Percentiles rank a stretch among this genome's conserved stretches.
phyloP scores from a whole-genome alignment of 2,329 filamentous ascomycete genomes.

The Blastomyces parvus region DNA sequence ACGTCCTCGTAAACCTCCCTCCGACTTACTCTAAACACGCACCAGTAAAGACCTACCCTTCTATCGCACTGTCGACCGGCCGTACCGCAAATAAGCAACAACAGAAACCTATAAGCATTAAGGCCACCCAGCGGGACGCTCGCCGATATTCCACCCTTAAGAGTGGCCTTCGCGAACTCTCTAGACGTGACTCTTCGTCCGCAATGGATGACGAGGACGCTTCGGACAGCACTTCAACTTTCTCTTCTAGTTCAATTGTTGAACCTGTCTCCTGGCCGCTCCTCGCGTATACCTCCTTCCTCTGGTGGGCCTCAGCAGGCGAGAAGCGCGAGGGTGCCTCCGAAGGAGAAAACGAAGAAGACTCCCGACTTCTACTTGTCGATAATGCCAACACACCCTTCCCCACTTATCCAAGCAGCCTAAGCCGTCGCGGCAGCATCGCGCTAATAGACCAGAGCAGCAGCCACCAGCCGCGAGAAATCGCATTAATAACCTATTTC shows the following conservation, averaged over 20 bases:
- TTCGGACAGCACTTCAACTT: slow-evolving; percentile 33
- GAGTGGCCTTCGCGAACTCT: slow-evolving; percentile 45
- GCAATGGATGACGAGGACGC: slow-evolving; percentile 26
- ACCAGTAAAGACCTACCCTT: slow-evolving; percentile 61
- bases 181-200: slow-evolving; percentile 17
- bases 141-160: slow-evolving; percentile 65
- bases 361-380: slow-evolving; percentile 32
- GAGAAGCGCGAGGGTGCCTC: slow-evolving; percentile 47
- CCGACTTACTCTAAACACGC: slow-evolving; percentile 50
- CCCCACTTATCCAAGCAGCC: slow-evolving; percentile 17
- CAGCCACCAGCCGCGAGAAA: slow-evolving; percentile 34
- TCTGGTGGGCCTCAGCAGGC: slow-evolving; percentile 60
- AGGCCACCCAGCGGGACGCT: slow-evolving; percentile 83
- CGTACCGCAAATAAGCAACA: slow-evolving; percentile 40
- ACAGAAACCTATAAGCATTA: slow-evolving; percentile 42
- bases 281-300: slow-evolving; percentile 53
- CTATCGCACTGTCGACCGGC: slow-evolving; percentile 44
- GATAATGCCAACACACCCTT: slow-evolving; percentile 28
- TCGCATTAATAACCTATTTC: slow-evolving; percentile 43
- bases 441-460: slow-evolving; percentile 19
- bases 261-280: slow-evolving; percentile 52
- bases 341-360: slow-evolving; percentile 46
- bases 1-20: slow-evolving; percentile 78
- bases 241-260: slow-evolving; percentile 38
- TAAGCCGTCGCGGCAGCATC: slow-evolving; percentile 22